A percentile compares a stretch with the other conserved stretches of the same genome.
phyloP scores from a whole-genome alignment of 73 alveolate species.

The Tetrahymena thermophila region DNA sequence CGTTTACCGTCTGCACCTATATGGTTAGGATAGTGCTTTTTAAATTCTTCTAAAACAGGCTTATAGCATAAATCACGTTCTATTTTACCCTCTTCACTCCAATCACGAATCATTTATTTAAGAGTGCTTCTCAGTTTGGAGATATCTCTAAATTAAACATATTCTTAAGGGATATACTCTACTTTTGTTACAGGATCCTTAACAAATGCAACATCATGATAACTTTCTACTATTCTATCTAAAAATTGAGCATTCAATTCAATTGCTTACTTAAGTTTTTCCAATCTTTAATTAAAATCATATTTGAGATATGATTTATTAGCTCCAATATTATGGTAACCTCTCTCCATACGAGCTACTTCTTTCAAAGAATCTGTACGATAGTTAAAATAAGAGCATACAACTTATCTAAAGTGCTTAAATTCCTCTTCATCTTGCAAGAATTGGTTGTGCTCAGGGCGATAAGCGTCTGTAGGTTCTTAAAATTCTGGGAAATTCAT shows the following conservation, averaged over 20 bases:
- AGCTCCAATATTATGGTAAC: not conserved
- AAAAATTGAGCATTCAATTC: slow-evolving; percentile 23
- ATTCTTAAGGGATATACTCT: slow-evolving; percentile 5
- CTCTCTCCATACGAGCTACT: not conserved
- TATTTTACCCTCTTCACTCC: slow-evolving; percentile 81
- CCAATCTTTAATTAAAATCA: slow-evolving; percentile 19
- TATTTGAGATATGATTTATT: not conserved
- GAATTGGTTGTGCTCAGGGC: not conserved
- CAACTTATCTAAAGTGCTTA: not conserved
- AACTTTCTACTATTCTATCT: slow-evolving; percentile 19
- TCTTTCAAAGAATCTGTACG: not conserved
- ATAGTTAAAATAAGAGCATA: not conserved
- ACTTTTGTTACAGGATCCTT: slow-evolving; percentile 14
- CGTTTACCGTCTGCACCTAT: not conserved
- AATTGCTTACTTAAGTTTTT: slow-evolving; percentile 6
- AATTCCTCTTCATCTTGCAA: not conserved
- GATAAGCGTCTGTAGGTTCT: not conserved
- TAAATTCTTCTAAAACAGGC: slow-evolving; percentile 56
- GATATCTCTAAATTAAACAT: slow-evolving; percentile 28
- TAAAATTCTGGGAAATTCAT: not conserved
- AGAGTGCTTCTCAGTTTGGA: slow-evolving; percentile 70
- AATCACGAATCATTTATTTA: slow-evolving; percentile 90
- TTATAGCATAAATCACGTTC: slow-evolving; percentile 73
- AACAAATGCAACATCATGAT: slow-evolving; percentile 11
- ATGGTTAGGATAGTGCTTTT: slow-evolving; percentile 42